phyloP scores from a whole-genome alignment of 1,284 basidiomycete genomes.

The Lentinula novae-zelandiae region DNA sequence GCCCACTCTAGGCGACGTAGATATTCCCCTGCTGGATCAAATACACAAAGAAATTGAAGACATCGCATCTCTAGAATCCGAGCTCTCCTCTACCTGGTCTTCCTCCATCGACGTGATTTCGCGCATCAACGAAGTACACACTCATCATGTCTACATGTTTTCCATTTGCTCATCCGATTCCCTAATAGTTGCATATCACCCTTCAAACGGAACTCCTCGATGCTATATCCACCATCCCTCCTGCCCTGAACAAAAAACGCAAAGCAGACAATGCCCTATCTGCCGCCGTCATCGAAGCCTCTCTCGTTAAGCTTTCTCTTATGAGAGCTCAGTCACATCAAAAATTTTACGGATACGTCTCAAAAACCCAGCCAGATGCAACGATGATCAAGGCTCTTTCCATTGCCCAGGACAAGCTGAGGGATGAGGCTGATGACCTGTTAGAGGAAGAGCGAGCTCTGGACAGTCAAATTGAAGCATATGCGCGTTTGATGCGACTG shows the following conservation, averaged over 20 bases:
- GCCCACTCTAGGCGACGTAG: background rate
- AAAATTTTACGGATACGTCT: slow-evolving; percentile 34
- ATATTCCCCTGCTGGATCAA: background rate
- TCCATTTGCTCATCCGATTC: background rate
- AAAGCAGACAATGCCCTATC: slow-evolving; percentile 33
- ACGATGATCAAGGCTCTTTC: slow-evolving; percentile 32
- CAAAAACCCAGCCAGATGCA: slow-evolving; percentile 18
- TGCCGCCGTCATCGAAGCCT: slow-evolving; percentile 40
- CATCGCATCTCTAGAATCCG: background rate
- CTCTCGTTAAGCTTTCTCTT: slow-evolving; percentile 44
- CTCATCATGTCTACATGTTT: slow-evolving; percentile 6
- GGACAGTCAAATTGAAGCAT: slow-evolving; percentile 39
- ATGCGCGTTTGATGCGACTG: slow-evolving; percentile 35
- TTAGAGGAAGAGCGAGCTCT: slow-evolving; percentile 33
- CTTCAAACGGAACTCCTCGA: slow-evolving; percentile 28
- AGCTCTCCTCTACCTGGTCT: background rate
- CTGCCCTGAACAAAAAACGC: slow-evolving; percentile 23
- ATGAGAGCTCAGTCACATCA: slow-evolving; percentile 35
- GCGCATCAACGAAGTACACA: background rate
- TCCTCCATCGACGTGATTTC: background rate
- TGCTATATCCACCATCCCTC: slow-evolving; percentile 27
- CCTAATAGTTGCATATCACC: slow-evolving; percentile 28
- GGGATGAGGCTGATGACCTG: slow-evolving; percentile 32
- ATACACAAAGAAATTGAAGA: background rate
- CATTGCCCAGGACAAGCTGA: slow-evolving; percentile 29